Evolutionary conservation across 495 filamentous ascomycete species (phyloP).

Genomic region (Amniculicola lignicola): DNA sequence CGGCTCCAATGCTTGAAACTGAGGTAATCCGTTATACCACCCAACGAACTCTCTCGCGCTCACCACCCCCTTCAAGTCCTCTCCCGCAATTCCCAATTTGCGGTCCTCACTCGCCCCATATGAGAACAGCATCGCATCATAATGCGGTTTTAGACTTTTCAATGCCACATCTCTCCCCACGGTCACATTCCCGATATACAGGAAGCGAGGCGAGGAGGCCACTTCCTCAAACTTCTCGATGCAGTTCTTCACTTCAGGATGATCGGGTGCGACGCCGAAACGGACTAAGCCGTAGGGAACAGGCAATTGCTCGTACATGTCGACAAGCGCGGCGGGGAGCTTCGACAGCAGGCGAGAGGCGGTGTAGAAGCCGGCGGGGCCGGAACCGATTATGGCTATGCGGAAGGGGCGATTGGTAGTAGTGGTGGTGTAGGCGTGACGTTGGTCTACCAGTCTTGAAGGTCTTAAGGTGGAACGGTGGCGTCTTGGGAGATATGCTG

Average conservation of each 20-base stretch:
- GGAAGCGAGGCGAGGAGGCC: conserved; percentile 74
- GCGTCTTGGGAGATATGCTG: neutral
- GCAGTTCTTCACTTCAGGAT: conserved; percentile 99
- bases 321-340: conserved; percentile 66
- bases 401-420: conserved; percentile 55
- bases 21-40: conserved; percentile 96
- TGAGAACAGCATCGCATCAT: conserved; percentile 88
- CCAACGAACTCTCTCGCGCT: conserved; percentile 94
- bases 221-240: conserved; percentile 89
- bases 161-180: conserved; percentile 74
- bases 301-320: conserved; percentile 95
- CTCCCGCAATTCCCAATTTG: conserved; percentile 75
- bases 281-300: conserved; percentile 89
- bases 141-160: conserved; percentile 67
- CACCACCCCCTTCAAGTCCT: conserved; percentile 71
- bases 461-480: neutral
- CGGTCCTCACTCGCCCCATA: conserved; percentile 87
- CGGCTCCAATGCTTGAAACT: conserved; percentile 72
- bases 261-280: conserved; percentile 94
- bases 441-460: neutral
- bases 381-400: conserved; percentile 88
- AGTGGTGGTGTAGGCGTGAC: conserved; percentile 17
- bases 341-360: conserved; percentile 77
- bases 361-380: conserved; percentile 94
- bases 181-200: conserved; percentile 85